phyloP scores from a whole-genome alignment of 208 protist genomes.

The Crithidia brevicula region DNA sequence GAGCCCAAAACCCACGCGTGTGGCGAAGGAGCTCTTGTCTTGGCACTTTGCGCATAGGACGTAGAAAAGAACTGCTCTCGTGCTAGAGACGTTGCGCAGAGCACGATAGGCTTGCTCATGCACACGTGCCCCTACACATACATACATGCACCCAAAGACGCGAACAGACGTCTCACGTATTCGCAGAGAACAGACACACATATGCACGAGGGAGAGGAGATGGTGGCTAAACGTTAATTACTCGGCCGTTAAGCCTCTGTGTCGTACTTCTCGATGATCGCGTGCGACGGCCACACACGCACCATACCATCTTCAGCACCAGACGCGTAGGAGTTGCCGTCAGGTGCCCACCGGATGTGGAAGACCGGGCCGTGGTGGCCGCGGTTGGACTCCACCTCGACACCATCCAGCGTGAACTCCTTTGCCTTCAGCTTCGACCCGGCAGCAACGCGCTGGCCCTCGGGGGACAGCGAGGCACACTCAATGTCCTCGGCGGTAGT shows the following conservation, averaged over 20 bases:
- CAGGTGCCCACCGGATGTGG: constrained; percentile 89
- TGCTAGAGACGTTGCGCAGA: too few species aligned
- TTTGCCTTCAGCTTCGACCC: constrained; percentile 92
- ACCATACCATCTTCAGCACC: constrained; percentile 93
- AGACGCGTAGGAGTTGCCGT: constrained; percentile 88
- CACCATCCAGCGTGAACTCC: constrained; percentile 87
- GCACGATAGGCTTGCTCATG: too few species aligned
- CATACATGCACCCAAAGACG: too few species aligned
- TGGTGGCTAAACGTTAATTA: too few species aligned
- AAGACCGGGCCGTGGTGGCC: constrained; percentile 93
- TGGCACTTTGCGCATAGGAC: too few species aligned
- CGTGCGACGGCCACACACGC: constrained; percentile 90
- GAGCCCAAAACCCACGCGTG: too few species aligned
- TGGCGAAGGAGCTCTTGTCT: too few species aligned
- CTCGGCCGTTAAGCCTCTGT: constrained; percentile 38
- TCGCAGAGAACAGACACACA: too few species aligned
- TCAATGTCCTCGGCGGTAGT: constrained; percentile 83
- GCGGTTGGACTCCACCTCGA: constrained; percentile 86
- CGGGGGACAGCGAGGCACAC: constrained; percentile 87
- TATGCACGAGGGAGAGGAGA: too few species aligned
- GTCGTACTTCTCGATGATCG: constrained; percentile 85
- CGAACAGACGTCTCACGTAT: too few species aligned
- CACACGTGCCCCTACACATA: too few species aligned
- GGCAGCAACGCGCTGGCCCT: constrained; percentile 82
- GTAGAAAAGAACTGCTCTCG: too few species aligned